Evolutionary conservation across 306 rosid species (phyloP).

Genomic region (Cicer cuneatum): DNA sequence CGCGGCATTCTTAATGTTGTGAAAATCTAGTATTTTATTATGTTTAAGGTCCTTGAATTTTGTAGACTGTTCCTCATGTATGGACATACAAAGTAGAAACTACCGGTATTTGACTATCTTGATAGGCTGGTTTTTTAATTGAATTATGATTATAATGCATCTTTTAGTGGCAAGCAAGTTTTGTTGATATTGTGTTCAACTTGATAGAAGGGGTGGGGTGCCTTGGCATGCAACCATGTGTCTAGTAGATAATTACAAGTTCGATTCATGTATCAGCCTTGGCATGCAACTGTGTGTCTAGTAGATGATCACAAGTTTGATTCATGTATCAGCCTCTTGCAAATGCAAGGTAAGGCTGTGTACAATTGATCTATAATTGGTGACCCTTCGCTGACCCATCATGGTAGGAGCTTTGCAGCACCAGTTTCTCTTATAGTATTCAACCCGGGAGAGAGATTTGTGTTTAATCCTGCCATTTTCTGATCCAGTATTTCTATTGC

Average conservation of each 20-base stretch:
- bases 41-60: not conserved
- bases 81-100: slow-evolving; percentile 2
- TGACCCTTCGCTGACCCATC: slow-evolving; percentile 1
- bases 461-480: not conserved
- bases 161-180: slow-evolving; percentile 34
- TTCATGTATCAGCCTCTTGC: not conserved
- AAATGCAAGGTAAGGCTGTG: not conserved
- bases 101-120: slow-evolving; percentile 13
- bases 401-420: not conserved
- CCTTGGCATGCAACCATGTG: slow-evolving; percentile 11
- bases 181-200: slow-evolving; percentile 1
- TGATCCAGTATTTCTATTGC: not conserved
- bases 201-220: not conserved
- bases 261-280: not conserved
- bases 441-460: slow-evolving; percentile 10
- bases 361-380: slow-evolving; percentile 7
- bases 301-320: not conserved
- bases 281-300: slow-evolving; percentile 4
- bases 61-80: slow-evolving; percentile 21
- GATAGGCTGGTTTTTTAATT: slow-evolving; percentile 7
- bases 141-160: slow-evolving; percentile 15
- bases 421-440: slow-evolving; percentile 1
- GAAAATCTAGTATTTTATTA: slow-evolving; percentile 6
- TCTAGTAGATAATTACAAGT: not conserved
- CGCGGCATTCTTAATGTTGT: slow-evolving; percentile 19